phyloP scores from a whole-genome alignment of 1,284 basidiomycete genomes.

The Marasmius oreades region DNA sequence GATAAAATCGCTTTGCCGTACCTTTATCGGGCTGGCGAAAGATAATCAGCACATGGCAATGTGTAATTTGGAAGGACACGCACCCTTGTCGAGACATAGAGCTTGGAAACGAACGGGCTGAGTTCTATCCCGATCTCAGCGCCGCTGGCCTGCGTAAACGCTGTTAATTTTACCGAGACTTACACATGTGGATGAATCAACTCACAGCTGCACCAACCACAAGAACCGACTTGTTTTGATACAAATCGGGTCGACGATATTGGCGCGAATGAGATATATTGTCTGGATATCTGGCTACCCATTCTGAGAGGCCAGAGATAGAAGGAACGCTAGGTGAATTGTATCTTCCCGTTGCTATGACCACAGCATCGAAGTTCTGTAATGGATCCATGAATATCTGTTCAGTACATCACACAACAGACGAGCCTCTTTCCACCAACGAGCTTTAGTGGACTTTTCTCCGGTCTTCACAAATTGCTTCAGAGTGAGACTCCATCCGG shows the following conservation, averaged over 20 bases:
- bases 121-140: slow-evolving; percentile 39
- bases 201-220: neutral
- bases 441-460: slow-evolving; percentile 25
- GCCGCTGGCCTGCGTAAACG: slow-evolving; percentile 31
- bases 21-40: slow-evolving; percentile 7
- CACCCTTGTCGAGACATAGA: slow-evolving; percentile 35
- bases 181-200: neutral
- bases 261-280: neutral
- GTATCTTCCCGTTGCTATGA: neutral
- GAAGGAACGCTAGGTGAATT: slow-evolving; percentile 1
- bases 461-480: slow-evolving; percentile 27
- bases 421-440: slow-evolving; percentile 31
- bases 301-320: slow-evolving; percentile 2
- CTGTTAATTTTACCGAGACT: neutral
- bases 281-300: neutral
- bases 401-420: too few species aligned
- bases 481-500: slow-evolving; percentile 35
- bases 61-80: slow-evolving; percentile 5
- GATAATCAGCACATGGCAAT: neutral
- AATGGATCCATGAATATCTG: neutral
- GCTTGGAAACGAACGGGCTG: slow-evolving; percentile 26
- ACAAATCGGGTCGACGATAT: neutral
- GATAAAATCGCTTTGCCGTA: neutral
- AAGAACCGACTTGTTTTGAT: slow-evolving; percentile 1
- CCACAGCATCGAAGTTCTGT: slow-evolving; percentile 38